These are phyloP conservation scores for Gilbertella persicaria DNA, from an alignment of 371 early-diverging fungal genomes.

Conservation along the genomic window DNA sequence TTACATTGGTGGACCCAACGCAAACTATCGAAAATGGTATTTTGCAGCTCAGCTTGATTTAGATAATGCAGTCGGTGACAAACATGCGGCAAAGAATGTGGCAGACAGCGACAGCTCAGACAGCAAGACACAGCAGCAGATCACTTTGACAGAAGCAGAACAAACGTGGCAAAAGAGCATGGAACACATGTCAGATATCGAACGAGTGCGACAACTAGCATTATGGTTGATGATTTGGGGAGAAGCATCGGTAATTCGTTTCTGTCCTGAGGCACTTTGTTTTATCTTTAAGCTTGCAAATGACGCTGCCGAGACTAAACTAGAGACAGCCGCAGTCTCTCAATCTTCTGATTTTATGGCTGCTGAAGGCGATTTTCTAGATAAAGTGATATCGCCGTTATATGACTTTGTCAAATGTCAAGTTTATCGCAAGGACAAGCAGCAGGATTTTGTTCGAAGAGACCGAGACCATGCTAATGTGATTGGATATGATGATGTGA, in stretches of 20 bases:
- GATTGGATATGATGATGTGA: conserved; percentile 90
- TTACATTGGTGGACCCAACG: conserved; percentile 81
- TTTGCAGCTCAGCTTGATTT: conserved; percentile 77
- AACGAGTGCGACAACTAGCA: conserved; percentile 74
- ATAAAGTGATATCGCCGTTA: conserved; percentile 74
- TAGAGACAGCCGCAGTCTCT: conserved; percentile 44
- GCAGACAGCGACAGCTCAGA: conserved; percentile 13
- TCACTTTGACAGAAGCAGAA: conserved; percentile 51
- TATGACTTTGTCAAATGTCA: conserved; percentile 81
- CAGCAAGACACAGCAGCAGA: conserved; percentile 12
- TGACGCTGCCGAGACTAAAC: conserved; percentile 35
- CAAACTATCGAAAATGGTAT: conserved; percentile 86
- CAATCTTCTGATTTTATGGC: conserved; percentile 73
- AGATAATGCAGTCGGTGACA: conserved; percentile 56
- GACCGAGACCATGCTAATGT: conserved; percentile 81
- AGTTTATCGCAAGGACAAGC: conserved; percentile 73
- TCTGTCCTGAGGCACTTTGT: conserved; percentile 78
- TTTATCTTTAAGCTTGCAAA: conserved; percentile 80
- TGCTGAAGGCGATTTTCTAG: conserved; percentile 74
- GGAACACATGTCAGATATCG: conserved; percentile 66
- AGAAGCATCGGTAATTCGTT: conserved; percentile 81
- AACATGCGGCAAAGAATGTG: conserved; percentile 16
- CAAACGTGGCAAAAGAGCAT: conserved; percentile 70
- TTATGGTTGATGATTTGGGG: conserved; percentile 88
- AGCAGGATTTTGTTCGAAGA: conserved; percentile 65